A percentile compares a stretch with the other conserved stretches of the same genome.
Evolutionary conservation across 495 filamentous ascomycete genomes (phyloP).

Genomic region (Trichocladium uniseriatum): DNA sequence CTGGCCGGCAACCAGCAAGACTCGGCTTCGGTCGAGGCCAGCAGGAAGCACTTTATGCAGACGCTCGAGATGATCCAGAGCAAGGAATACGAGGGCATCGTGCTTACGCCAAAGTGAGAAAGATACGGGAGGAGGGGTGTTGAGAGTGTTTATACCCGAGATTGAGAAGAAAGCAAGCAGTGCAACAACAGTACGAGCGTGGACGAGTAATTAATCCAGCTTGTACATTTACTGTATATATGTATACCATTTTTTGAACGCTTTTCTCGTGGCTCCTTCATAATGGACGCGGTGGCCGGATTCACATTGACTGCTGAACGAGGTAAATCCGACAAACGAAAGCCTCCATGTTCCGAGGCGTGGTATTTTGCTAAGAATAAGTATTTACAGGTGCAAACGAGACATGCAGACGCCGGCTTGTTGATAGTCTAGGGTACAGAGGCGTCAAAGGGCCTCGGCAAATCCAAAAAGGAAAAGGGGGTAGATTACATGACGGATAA

Average conservation of each 20-base stretch:
- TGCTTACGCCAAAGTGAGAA: slow-evolving; percentile 58
- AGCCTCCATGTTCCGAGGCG: neutral
- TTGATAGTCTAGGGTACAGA: too few relatives aligned
- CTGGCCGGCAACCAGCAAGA: slow-evolving; percentile 72
- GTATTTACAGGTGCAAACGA: neutral
- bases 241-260: slow-evolving; percentile 5
- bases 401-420: neutral
- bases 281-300: too few relatives aligned
- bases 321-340: neutral
- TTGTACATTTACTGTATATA: slow-evolving; percentile 17
- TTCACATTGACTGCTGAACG: too few relatives aligned
- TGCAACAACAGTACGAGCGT: neutral
- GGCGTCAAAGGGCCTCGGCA: neutral
- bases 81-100: slow-evolving; percentile 86
- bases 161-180: neutral
- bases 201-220: neutral
- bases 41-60: slow-evolving; percentile 83
- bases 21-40: slow-evolving; percentile 68
- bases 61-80: slow-evolving; percentile 87
- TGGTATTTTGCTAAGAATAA: neutral
- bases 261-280: neutral
- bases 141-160: neutral
- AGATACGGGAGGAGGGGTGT: neutral
- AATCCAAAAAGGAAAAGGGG: neutral
- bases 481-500: neutral